Evolutionary conservation across 2,329 filamentous ascomycete genomes (phyloP).

Genomic region (Aspergillus proliferans): DNA sequence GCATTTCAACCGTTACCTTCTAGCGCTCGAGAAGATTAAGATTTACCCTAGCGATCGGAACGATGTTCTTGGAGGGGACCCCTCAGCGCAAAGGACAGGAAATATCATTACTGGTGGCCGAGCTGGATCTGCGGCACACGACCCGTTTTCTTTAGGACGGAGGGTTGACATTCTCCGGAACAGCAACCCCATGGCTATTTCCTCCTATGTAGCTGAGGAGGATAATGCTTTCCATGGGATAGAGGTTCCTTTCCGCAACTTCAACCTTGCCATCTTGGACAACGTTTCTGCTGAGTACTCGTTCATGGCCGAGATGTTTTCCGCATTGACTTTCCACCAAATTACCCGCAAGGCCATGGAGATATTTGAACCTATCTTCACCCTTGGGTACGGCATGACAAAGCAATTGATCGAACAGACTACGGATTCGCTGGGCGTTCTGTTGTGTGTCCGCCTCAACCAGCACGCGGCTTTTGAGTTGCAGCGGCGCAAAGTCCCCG

Average conservation of each 20-base stretch:
- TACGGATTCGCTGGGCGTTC: slow-evolving; percentile 75
- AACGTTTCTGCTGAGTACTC: slow-evolving; percentile 94
- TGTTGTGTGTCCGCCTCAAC: slow-evolving; percentile 88
- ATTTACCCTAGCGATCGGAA: slow-evolving; percentile 75
- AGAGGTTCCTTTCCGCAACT: slow-evolving; percentile 85
- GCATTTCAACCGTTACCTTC: slow-evolving; percentile 82
- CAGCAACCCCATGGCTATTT: slow-evolving; percentile 66
- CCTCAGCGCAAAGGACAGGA: slow-evolving; percentile 55
- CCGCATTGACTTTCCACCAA: slow-evolving; percentile 65
- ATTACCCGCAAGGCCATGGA: slow-evolving; percentile 79
- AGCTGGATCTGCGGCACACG: slow-evolving; percentile 50
- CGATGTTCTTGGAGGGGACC: slow-evolving; percentile 76
- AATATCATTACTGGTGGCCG: slow-evolving; percentile 36
- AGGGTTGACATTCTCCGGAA: slow-evolving; percentile 75
- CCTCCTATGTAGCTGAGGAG: slow-evolving; percentile 87
- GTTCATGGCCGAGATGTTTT: slow-evolving; percentile 86
- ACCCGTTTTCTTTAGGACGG: slow-evolving; percentile 83
- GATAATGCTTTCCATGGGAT: slow-evolving; percentile 79
- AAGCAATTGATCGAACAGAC: slow-evolving; percentile 69
- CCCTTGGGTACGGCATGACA: slow-evolving; percentile 71
- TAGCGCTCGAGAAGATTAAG: slow-evolving; percentile 76
- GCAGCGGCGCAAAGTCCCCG: slow-evolving; percentile 82
- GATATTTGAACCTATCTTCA: slow-evolving; percentile 84
- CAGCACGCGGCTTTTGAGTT: slow-evolving; percentile 92
- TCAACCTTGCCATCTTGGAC: slow-evolving; percentile 88